phyloP scores from a whole-genome alignment of 2,329 filamentous ascomycete species.

The Fusarium humuli region DNA sequence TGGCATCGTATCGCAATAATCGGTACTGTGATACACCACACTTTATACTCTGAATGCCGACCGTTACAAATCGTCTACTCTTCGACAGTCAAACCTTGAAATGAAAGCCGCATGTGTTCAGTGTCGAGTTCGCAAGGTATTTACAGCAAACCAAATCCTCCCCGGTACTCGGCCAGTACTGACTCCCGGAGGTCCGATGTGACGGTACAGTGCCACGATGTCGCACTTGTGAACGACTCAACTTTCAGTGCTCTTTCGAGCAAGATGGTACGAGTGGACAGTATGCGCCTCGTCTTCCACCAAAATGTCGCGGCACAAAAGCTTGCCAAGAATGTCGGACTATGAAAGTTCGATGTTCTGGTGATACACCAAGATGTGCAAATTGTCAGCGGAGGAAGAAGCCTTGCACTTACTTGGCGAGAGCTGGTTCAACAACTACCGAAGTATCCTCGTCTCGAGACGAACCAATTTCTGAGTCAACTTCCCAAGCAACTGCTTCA shows the following conservation, averaged over 20 bases:
- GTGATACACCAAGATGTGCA: conserved; percentile 42
- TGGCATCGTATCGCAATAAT: background rate
- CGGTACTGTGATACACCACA: background rate
- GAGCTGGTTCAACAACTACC: conserved; percentile 5
- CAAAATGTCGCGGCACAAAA: conserved; percentile 45
- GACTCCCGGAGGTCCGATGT: conserved; percentile 47
- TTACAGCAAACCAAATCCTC: background rate
- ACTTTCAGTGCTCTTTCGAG: conserved; percentile 46
- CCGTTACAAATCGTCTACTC: background rate
- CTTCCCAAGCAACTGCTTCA: conserved; percentile 19
- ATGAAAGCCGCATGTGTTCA: conserved; percentile 48
- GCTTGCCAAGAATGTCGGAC: conserved; percentile 44
- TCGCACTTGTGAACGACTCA: conserved; percentile 44
- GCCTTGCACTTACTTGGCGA: conserved; percentile 41
- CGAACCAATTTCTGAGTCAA: conserved; percentile 5
- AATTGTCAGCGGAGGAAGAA: conserved; percentile 45
- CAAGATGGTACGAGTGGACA: conserved; percentile 42
- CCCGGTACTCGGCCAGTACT: conserved; percentile 43
- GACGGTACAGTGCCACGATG: conserved; percentile 44
- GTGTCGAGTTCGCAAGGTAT: conserved; percentile 47
- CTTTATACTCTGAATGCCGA: background rate
- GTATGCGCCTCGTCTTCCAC: conserved; percentile 42
- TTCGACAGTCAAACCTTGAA: background rate
- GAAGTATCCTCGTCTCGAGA: conserved; percentile 27
- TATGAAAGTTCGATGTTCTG: conserved; percentile 48